A percentile compares a stretch with the other conserved stretches of the same genome.
Conservation (phyloP, 345 rosid species). For the Syzygium grande region DNA sequence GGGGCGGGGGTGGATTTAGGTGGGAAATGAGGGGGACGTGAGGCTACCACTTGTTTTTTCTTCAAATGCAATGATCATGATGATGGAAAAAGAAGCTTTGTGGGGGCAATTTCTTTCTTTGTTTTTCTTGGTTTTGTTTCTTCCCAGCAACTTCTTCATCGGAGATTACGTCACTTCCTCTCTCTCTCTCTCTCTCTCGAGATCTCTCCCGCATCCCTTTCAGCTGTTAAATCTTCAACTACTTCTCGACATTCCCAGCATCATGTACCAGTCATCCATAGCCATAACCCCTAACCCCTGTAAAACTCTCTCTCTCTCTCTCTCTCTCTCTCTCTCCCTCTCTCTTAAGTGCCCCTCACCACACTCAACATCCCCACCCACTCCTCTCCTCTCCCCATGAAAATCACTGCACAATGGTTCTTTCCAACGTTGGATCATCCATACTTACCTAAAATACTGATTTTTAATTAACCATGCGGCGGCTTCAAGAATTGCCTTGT, state of each 20-base stretch:
- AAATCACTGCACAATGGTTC: background rate
- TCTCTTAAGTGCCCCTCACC: background rate
- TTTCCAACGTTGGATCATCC: background rate
- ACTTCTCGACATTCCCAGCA: background rate
- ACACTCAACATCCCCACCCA: background rate
- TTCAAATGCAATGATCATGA: background rate
- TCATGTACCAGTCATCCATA: background rate
- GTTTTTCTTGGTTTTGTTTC: background rate
- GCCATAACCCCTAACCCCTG: background rate
- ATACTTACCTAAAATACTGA: background rate
- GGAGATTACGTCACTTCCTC: background rate
- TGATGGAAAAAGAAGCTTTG: background rate
- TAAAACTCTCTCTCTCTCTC: background rate
- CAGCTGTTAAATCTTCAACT: background rate
- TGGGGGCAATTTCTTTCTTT: background rate
- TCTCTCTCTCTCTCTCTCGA: background rate
- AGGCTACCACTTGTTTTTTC: background rate
- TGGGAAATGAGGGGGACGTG: background rate
- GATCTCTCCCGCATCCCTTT: background rate
- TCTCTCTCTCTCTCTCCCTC: background rate
- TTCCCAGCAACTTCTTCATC: background rate
- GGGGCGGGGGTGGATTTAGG: background rate
- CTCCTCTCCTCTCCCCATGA: background rate
- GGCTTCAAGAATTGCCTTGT: background rate
- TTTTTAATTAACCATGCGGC: background rate